Evolutionary conservation across 2,329 filamentous ascomycete species (phyloP).

Genomic region (Dryadomyces sulphureus): DNA sequence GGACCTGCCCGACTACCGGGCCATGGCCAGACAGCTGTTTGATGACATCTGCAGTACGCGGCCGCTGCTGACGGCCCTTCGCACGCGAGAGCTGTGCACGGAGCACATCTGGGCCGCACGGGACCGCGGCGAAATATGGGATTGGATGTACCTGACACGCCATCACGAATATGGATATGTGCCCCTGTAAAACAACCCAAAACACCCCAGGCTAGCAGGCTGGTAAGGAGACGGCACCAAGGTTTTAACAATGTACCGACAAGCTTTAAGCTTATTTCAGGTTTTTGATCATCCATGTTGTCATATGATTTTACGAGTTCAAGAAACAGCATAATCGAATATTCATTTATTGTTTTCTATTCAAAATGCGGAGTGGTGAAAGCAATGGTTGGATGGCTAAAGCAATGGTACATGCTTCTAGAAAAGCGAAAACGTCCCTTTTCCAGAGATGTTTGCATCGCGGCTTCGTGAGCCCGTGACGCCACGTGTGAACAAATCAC

Average conservation of each 20-base stretch:
- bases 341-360: background rate
- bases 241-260: too few species aligned
- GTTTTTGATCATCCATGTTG: too few species aligned
- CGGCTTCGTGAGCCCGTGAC: too few species aligned
- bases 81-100: conserved; percentile 6
- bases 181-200: conserved; percentile 1
- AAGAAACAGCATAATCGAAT: background rate
- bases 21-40: conserved; percentile 5
- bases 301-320: background rate
- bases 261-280: too few species aligned
- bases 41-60: conserved; percentile 6
- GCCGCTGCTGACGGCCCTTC: conserved; percentile 6
- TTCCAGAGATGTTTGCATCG: too few species aligned
- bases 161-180: conserved; percentile 4
- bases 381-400: too few species aligned
- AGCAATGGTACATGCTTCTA: too few species aligned
- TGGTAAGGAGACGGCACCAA: too few species aligned
- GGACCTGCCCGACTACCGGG: conserved; percentile 8
- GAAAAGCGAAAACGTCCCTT: too few species aligned
- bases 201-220: too few species aligned
- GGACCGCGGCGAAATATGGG: conserved; percentile 8
- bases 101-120: conserved; percentile 9
- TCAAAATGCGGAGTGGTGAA: too few species aligned
- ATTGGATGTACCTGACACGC: conserved; percentile 9
- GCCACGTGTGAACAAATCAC: too few species aligned